Percentiles rank a stretch among this genome's conserved stretches.
Conservation (phyloP, 768 basidiomycete species). For the Pisolithus albus region DNA sequence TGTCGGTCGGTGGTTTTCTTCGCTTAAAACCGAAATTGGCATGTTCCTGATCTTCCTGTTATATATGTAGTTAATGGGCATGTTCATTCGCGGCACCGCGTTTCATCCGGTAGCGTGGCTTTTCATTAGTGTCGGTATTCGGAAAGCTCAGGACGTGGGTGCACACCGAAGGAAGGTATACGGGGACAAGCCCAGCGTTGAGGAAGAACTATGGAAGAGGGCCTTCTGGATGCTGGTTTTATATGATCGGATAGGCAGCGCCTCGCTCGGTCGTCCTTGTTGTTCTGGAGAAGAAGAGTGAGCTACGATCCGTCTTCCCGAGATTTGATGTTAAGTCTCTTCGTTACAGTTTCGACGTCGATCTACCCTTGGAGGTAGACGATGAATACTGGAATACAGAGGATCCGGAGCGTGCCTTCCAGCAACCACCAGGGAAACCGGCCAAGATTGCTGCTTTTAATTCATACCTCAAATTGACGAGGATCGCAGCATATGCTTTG, state of each 20-base stretch:
- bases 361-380: constrained; percentile 76
- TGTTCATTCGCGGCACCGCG: constrained; percentile 47
- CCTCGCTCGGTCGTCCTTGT: constrained; percentile 49
- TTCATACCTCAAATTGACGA: constrained; percentile 55
- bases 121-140: constrained; percentile 45
- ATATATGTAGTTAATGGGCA: constrained; percentile 40
- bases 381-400: constrained; percentile 68
- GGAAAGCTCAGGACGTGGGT: constrained; percentile 70
- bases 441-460: constrained; percentile 57
- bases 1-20: constrained; percentile 34
- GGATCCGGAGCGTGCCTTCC: constrained; percentile 47
- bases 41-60: constrained; percentile 5
- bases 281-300: constrained; percentile 63
- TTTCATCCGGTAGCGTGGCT: constrained; percentile 49
- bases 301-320: constrained; percentile 13
- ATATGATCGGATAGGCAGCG: constrained; percentile 52
- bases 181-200: constrained; percentile 36
- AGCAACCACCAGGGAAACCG: constrained; percentile 58
- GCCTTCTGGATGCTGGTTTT: constrained; percentile 67
- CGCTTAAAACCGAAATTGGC: not conserved
- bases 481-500: constrained; percentile 62
- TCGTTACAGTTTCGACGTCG: constrained; percentile 69
- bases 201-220: constrained; percentile 73
- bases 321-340: constrained; percentile 4
- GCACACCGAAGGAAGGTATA: constrained; percentile 64